Percentiles rank a stretch among this genome's conserved stretches.
Conservation (phyloP, 352 stramenopile genomes). For the Pythium rishiriense region DNA sequence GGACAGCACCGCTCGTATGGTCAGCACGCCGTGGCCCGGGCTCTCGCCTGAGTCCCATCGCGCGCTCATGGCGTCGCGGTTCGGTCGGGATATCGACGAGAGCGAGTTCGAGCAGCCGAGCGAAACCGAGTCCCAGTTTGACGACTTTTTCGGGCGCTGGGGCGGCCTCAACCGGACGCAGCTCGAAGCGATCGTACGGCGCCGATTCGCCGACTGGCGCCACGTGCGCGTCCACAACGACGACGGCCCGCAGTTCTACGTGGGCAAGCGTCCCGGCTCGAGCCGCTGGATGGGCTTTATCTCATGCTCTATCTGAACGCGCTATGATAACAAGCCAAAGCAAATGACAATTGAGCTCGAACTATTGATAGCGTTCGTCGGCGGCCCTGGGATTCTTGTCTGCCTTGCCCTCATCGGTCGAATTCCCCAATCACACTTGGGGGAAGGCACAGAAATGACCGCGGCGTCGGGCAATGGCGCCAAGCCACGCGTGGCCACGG, state of each 20-base stretch:
- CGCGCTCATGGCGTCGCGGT: background rate
- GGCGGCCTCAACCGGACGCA: background rate
- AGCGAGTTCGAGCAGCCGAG: background rate
- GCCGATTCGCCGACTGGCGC: background rate
- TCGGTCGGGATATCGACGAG: background rate
- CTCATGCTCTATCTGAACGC: background rate
- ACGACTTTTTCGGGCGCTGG: background rate
- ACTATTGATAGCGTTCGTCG: too few species aligned
- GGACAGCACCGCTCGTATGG: background rate
- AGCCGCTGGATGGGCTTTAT: slow-evolving; percentile 7
- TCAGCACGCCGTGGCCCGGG: background rate
- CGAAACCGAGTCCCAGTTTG: background rate
- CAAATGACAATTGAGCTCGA: too few species aligned
- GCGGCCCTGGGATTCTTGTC: too few species aligned
- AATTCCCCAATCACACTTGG: too few species aligned
- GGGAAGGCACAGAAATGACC: too few species aligned
- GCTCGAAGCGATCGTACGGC: background rate
- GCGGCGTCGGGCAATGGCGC: background rate
- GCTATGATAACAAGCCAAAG: too few species aligned
- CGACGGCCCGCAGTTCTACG: slow-evolving; percentile 3
- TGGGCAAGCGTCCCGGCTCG: background rate
- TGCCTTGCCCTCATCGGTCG: too few species aligned
- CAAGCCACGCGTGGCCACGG: slow-evolving; percentile 30
- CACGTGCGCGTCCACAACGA: slow-evolving; percentile 6
- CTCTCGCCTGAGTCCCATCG: background rate